These are phyloP conservation scores for Oxyria digyna DNA, from an alignment of 148 eudicot species.

Conservation along the genomic window DNA sequence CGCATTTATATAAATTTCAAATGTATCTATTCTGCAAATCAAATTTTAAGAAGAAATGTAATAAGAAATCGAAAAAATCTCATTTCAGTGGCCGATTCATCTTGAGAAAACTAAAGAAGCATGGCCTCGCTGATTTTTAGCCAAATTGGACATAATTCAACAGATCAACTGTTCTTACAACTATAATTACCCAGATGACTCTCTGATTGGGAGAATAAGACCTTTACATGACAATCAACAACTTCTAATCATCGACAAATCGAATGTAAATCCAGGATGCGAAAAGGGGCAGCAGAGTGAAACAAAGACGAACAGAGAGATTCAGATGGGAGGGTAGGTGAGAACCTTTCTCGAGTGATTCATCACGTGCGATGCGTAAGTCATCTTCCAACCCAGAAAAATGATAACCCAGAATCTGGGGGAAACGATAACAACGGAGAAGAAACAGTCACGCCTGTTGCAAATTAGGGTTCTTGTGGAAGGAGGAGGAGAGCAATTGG, in stretches of 20 bases:
- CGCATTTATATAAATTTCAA: too few relatives aligned
- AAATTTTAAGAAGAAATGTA: neutral
- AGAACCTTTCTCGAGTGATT: slow-evolving; percentile 35
- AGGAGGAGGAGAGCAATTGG: neutral
- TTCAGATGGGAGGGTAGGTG: neutral
- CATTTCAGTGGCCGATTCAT: neutral
- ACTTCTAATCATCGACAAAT: neutral
- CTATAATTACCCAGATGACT: neutral
- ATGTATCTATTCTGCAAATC: neutral
- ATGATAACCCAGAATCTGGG: neutral
- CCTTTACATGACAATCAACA: neutral
- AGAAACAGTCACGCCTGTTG: neutral
- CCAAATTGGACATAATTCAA: neutral
- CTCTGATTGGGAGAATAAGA: neutral
- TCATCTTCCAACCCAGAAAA: slow-evolving; percentile 13
- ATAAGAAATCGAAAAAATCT: neutral
- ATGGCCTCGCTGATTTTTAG: neutral
- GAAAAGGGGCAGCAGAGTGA: neutral
- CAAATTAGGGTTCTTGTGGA: slow-evolving; percentile 1
- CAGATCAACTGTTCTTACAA: neutral
- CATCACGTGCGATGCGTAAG: slow-evolving; percentile 23
- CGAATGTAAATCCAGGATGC: neutral
- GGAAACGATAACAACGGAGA: neutral
- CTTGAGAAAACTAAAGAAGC: neutral
- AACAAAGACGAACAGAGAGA: neutral